Evolutionary conservation across 176 grass and related monocot genomes (phyloP).

Genomic region (Urochloa ruziziensis): DNA sequence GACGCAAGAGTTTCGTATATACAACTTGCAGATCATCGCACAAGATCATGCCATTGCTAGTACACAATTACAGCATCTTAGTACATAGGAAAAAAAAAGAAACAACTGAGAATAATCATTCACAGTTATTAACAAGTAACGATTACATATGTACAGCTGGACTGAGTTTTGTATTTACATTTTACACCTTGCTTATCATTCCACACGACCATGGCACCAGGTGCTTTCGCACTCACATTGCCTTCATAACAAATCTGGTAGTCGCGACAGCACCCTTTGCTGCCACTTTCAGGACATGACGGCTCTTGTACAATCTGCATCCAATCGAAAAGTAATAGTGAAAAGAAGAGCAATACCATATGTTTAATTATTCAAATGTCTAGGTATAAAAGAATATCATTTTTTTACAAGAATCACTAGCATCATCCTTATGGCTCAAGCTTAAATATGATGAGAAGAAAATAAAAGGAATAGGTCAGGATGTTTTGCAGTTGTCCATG

Average conservation of each 20-base stretch:
- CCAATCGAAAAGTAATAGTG: not conserved
- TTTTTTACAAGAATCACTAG: not conserved
- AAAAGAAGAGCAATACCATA: not conserved
- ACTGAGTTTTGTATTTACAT: conserved; percentile 49
- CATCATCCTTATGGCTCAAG: not conserved
- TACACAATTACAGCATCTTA: not conserved
- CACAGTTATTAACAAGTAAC: not conserved
- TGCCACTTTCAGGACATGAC: conserved; percentile 56
- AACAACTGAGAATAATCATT: not conserved
- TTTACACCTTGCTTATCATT: conserved; percentile 17
- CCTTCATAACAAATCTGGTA: conserved; percentile 65
- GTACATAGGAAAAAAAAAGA: no score
- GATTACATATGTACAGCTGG: conserved; percentile 39
- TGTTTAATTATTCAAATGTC: not conserved
- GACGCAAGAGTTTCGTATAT: conserved; percentile 16
- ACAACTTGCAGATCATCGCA: not conserved
- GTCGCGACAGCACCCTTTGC: conserved; percentile 53
- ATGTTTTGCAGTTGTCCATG: not conserved
- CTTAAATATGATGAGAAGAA: not conserved
- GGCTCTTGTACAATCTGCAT: conserved; percentile 62
- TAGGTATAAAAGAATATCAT: not conserved
- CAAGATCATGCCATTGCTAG: not conserved
- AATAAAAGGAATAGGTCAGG: not conserved
- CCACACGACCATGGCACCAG: not conserved
- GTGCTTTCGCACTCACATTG: conserved; percentile 17